Conservation (phyloP, 2,329 filamentous ascomycete species). For the Daldinia eschscholtzii region DNA sequence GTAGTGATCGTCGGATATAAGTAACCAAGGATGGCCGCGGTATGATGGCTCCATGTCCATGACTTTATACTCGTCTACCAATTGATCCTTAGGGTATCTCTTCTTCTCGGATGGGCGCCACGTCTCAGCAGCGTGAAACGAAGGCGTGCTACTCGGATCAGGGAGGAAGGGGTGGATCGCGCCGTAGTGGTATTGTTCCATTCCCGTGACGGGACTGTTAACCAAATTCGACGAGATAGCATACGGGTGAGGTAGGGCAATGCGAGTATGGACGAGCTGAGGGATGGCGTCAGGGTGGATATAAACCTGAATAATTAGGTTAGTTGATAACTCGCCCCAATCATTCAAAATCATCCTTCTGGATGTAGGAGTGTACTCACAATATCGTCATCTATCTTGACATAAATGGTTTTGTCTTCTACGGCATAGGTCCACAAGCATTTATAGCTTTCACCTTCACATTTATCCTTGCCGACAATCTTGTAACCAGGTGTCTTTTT, state of each 20-base stretch:
- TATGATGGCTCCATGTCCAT: conserved; percentile 55
- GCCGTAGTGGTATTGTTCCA: conserved; percentile 67
- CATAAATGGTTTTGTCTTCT: conserved; percentile 56
- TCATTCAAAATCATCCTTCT: background rate
- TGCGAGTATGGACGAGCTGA: conserved; percentile 65
- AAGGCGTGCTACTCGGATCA: conserved; percentile 53
- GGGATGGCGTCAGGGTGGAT: conserved; percentile 60
- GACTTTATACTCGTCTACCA: conserved; percentile 47
- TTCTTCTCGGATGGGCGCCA: conserved; percentile 57
- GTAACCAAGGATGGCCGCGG: conserved; percentile 65
- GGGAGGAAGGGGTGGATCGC: conserved; percentile 67
- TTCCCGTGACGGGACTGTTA: conserved; percentile 66
- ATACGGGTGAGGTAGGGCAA: conserved; percentile 63
- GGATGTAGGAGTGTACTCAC: conserved; percentile 49
- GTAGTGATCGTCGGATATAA: conserved; percentile 57
- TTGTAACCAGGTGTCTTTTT: conserved; percentile 55
- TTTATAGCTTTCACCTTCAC: conserved; percentile 54
- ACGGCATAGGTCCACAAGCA: conserved; percentile 53
- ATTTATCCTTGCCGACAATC: conserved; percentile 51
- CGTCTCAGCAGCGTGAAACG: conserved; percentile 47
- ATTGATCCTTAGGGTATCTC: conserved; percentile 43
- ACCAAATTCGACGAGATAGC: conserved; percentile 68
- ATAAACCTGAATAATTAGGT: conserved; percentile 43
- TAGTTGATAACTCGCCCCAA: conserved; percentile 13
- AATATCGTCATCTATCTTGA: conserved; percentile 61